These are phyloP conservation scores for Candida nonsorbophila DNA, from an alignment of 805 yeast genomes.

Conservation along the genomic window DNA sequence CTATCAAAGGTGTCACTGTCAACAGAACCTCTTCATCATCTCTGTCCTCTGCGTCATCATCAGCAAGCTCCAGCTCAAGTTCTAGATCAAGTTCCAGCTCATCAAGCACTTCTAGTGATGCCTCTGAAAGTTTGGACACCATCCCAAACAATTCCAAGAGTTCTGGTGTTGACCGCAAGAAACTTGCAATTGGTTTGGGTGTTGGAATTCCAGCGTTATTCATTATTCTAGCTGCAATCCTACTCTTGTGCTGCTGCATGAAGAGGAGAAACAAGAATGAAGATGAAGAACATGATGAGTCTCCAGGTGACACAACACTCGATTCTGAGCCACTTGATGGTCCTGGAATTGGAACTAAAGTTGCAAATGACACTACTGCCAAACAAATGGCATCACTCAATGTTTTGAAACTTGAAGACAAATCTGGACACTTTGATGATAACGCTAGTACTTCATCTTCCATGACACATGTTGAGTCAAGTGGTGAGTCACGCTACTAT, in stretches of 20 bases:
- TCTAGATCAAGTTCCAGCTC: conserved; percentile 21
- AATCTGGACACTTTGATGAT: conserved; percentile 4
- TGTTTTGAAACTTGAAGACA: conserved; percentile 9
- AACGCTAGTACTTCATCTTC: conserved; percentile 39
- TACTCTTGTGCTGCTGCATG: conserved; percentile 52
- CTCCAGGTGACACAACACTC: conserved; percentile 11
- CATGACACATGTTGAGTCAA: conserved; percentile 46
- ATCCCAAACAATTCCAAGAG: conserved; percentile 1
- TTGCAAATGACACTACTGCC: conserved; percentile 14
- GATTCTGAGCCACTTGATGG: conserved; percentile 19
- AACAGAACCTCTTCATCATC: conserved; percentile 17
- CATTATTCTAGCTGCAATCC: conserved; percentile 40
- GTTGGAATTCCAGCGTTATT: conserved; percentile 70
- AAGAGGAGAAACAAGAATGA: conserved; percentile 21
- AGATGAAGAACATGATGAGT: conserved; percentile 9
- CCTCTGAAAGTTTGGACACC: conserved; percentile 16
- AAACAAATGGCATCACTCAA: conserved; percentile 8
- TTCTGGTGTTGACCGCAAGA: conserved; percentile 24
- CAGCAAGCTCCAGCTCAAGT: conserved; percentile 23
- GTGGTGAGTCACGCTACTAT: conserved; percentile 19
- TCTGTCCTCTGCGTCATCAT: conserved; percentile 8
- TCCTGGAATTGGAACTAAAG: conserved; percentile 36
- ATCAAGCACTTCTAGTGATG: conserved; percentile 19
- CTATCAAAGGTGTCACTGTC: conserved; percentile 46
- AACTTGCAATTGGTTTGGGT: conserved; percentile 85